Evolutionary conservation across 1,284 basidiomycete genomes (phyloP).

Genomic region (Boletus coffeatus): DNA sequence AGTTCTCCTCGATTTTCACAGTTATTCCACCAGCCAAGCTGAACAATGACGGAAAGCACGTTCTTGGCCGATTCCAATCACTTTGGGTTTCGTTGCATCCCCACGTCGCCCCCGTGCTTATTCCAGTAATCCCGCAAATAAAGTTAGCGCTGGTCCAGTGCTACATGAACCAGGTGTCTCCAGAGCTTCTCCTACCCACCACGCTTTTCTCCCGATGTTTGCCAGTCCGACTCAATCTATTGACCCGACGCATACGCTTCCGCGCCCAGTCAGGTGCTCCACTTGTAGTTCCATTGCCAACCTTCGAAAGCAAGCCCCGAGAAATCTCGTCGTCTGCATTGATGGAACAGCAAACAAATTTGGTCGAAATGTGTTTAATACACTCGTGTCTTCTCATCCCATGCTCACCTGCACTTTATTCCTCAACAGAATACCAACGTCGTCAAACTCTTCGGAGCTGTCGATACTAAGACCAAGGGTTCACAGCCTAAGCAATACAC

Average conservation of each 20-base stretch:
- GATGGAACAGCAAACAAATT: constrained; percentile 34
- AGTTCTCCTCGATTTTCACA: not conserved
- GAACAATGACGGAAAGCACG: not conserved
- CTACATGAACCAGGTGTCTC: not conserved
- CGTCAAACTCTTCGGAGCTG: constrained; percentile 17
- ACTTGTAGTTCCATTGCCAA: constrained; percentile 8
- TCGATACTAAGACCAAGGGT: constrained; percentile 16
- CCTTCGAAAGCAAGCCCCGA: constrained; percentile 4
- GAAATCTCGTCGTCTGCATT: constrained; percentile 33
- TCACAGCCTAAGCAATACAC: constrained; percentile 25
- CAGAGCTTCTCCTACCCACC: not conserved
- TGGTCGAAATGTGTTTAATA: constrained; percentile 21
- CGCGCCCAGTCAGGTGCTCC: constrained; percentile 8
- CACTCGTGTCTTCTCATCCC: not conserved
- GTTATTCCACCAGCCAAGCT: not conserved
- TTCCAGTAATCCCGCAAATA: too few relatives aligned
- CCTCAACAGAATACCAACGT: constrained; percentile 22
- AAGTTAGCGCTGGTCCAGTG: not conserved
- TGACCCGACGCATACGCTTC: constrained; percentile 3
- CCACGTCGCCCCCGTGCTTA: not conserved
- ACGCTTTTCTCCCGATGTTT: constrained; percentile 6
- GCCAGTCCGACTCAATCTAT: constrained; percentile 8
- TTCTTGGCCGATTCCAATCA: not conserved
- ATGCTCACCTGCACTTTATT: not conserved
- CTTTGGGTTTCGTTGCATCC: not conserved